A percentile compares a stretch with the other conserved stretches of the same genome.
These are phyloP conservation scores for Globisporangium viniferum DNA, from an alignment of 352 stramenopile genomes.

Conservation along the genomic window DNA sequence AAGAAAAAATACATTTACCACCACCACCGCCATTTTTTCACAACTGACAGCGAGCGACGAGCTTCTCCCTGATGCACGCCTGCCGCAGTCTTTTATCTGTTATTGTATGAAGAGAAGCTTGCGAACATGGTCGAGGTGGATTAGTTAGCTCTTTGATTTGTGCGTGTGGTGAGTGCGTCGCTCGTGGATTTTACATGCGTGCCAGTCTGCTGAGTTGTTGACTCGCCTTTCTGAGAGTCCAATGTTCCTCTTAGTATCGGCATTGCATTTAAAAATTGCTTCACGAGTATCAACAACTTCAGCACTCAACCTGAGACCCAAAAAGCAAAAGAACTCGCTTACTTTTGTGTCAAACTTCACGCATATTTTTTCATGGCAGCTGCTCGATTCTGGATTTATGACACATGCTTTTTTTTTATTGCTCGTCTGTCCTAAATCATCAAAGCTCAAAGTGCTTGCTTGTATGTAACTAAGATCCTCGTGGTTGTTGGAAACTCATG, in stretches of 20 bases:
- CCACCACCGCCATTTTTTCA: background rate
- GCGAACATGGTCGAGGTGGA: background rate
- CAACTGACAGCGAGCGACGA: background rate
- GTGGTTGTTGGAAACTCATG: background rate
- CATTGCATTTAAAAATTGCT: background rate
- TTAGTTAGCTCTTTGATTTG: background rate
- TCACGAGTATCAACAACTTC: background rate
- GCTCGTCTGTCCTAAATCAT: background rate
- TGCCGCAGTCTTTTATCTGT: background rate
- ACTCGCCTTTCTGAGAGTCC: background rate
- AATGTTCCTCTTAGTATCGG: background rate
- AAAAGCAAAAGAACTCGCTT: background rate
- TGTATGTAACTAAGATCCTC: too few species aligned
- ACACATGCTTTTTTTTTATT: background rate
- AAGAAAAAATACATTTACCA: too few species aligned
- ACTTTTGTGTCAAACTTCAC: background rate
- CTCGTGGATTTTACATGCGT: background rate
- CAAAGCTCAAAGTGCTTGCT: background rate
- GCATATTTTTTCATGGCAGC: background rate
- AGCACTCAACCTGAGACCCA: background rate
- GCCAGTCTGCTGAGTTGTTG: background rate
- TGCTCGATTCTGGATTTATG: background rate
- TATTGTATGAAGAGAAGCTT: background rate
- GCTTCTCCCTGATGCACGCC: background rate
- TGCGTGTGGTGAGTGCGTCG: too few species aligned